Conservation (phyloP, 495 filamentous ascomycete genomes). For the Aspergillus ellipticus region DNA sequence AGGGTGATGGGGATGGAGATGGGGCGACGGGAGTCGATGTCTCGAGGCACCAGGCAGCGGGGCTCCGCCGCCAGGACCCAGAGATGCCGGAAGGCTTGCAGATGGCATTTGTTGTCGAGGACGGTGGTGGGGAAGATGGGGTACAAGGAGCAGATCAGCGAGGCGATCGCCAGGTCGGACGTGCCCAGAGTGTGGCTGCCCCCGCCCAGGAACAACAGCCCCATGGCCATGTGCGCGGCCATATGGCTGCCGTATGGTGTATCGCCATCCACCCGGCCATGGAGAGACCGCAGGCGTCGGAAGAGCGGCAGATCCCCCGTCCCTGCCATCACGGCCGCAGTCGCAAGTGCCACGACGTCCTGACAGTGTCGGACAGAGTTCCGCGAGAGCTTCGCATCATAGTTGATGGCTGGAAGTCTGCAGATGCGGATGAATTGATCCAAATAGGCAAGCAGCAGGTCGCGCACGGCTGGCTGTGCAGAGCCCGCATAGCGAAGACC, state of each 20-base stretch:
- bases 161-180: conserved; percentile 78
- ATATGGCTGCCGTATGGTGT: conserved; percentile 92
- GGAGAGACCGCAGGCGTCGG: conserved; percentile 79
- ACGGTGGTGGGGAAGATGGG: conserved; percentile 85
- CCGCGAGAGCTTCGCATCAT: conserved; percentile 76
- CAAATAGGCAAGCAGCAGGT: conserved; percentile 78
- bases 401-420: conserved; percentile 60
- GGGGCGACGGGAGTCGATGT: conserved; percentile 76
- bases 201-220: conserved; percentile 84
- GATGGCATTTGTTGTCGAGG: conserved; percentile 87
- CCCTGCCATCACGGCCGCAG: conserved; percentile 90
- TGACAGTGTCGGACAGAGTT: conserved; percentile 86
- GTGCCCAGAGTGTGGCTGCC: conserved; percentile 91
- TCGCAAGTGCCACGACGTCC: conserved; percentile 74
- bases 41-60: conserved; percentile 79
- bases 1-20: conserved; percentile 67
- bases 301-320: conserved; percentile 88
- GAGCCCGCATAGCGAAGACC: conserved; percentile 87
- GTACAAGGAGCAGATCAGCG: conserved; percentile 88
- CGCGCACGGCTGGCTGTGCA: conserved; percentile 63
- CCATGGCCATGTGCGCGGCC: conserved; percentile 87
- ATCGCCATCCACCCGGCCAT: conserved; percentile 80
- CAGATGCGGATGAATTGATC: conserved; percentile 83
- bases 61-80: conserved; percentile 94
- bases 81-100: conserved; percentile 96